Conservation (phyloP, 768 basidiomycete genomes). For the Exidia glandulosa region DNA sequence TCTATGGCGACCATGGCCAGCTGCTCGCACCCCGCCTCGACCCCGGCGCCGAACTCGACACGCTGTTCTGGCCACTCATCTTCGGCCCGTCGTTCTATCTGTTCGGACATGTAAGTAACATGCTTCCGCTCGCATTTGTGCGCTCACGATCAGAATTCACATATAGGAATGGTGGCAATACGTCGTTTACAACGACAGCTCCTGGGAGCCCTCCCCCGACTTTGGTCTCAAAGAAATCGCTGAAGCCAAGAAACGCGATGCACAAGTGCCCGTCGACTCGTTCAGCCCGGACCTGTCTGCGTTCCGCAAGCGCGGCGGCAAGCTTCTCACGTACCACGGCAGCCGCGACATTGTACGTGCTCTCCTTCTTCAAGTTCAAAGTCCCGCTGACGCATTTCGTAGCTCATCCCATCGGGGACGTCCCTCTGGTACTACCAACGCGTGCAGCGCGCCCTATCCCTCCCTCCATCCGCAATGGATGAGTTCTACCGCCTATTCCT, state of each 20-base stretch:
- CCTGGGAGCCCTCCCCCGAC: background rate
- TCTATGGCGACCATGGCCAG: background rate
- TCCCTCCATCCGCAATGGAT: background rate
- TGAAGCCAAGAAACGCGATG: background rate
- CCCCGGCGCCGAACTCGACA: background rate
- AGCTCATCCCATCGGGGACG: background rate
- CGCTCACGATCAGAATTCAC: no score
- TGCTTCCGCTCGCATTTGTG: background rate
- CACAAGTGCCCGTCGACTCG: background rate
- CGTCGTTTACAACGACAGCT: background rate
- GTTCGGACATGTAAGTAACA: background rate
- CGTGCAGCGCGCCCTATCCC: background rate
- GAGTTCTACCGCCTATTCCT: background rate
- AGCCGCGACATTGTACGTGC: background rate
- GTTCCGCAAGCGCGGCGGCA: background rate
- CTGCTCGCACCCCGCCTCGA: background rate
- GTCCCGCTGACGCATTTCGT: background rate
- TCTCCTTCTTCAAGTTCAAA: background rate
- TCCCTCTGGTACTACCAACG: background rate
- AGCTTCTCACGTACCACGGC: background rate
- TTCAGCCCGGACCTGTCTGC: background rate
- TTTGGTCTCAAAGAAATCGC: background rate
- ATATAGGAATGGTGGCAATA: background rate
- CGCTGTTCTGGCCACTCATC: background rate
- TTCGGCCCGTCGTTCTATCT: background rate